phyloP scores from a whole-genome alignment of 2,329 filamentous ascomycete species.

The Chaetomiaceae sp. region DNA sequence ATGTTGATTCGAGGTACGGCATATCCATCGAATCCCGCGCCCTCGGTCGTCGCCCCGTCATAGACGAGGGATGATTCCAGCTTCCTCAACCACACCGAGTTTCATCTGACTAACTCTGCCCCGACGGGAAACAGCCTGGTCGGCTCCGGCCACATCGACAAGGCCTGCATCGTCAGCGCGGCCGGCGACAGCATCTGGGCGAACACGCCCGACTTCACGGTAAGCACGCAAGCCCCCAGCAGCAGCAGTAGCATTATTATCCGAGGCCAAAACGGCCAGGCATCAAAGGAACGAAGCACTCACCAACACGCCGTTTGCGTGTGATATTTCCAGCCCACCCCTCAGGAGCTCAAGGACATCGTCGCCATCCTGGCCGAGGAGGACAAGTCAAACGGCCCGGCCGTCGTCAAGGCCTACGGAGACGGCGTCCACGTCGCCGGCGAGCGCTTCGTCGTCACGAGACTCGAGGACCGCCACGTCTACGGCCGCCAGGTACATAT shows the following conservation, averaged over 20 bases:
- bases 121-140: slow-evolving; percentile 70
- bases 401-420: slow-evolving; percentile 61
- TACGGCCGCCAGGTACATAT: slow-evolving; percentile 79
- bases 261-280: too few relatives aligned
- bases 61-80: neutral
- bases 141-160: slow-evolving; percentile 72
- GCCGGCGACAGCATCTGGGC: slow-evolving; percentile 82
- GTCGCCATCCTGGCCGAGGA: slow-evolving; percentile 42
- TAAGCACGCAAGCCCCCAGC: slow-evolving; percentile 39
- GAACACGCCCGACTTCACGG: slow-evolving; percentile 62
- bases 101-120: slow-evolving; percentile 10
- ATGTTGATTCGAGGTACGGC: slow-evolving; percentile 48
- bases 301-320: too few relatives aligned
- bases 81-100: neutral
- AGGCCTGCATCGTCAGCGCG: slow-evolving; percentile 76
- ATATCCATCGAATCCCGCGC: neutral
- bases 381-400: slow-evolving; percentile 34
- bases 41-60: too few relatives aligned
- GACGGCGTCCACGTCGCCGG: slow-evolving; percentile 72
- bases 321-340: slow-evolving; percentile 41
- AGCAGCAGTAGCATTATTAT: too few relatives aligned
- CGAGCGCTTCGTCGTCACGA: slow-evolving; percentile 72
- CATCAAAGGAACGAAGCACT: too few relatives aligned
- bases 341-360: slow-evolving; percentile 56
- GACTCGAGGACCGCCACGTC: slow-evolving; percentile 70